These are phyloP conservation scores for Arthroderma uncinatum DNA, from an alignment of 2,329 filamentous ascomycete genomes.

Conservation along the genomic window DNA sequence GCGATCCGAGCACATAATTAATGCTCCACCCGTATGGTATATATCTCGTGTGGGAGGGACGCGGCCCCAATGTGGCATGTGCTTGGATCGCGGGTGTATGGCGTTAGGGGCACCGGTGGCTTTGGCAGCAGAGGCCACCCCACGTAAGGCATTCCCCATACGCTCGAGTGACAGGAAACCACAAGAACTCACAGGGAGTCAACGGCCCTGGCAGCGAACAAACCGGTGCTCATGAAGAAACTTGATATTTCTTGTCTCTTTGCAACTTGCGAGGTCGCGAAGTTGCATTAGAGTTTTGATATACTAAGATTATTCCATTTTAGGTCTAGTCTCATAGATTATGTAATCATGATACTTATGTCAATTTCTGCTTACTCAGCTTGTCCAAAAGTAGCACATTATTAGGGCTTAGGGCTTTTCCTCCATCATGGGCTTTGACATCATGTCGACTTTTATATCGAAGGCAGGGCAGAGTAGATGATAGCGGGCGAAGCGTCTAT, in stretches of 20 bases:
- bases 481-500: not conserved
- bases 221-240: not conserved
- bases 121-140: not conserved
- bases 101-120: not conserved
- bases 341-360: not conserved
- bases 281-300: conserved; percentile 3
- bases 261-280: not conserved
- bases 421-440: not conserved
- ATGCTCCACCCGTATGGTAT: not conserved
- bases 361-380: not conserved
- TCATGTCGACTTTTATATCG: not conserved
- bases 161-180: not conserved
- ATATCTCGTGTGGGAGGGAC: not conserved
- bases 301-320: not conserved
- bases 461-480: not conserved
- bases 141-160: not conserved
- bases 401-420: not conserved
- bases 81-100: not conserved
- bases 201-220: not conserved
- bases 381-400: not conserved
- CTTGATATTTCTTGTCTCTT: not conserved
- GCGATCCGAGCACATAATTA: conserved; percentile 1
- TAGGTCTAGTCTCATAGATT: not conserved
- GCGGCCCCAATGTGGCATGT: not conserved
- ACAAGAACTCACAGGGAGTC: not conserved